Conservation (phyloP, 345 rosid genomes). For the Heritiera littoralis region DNA sequence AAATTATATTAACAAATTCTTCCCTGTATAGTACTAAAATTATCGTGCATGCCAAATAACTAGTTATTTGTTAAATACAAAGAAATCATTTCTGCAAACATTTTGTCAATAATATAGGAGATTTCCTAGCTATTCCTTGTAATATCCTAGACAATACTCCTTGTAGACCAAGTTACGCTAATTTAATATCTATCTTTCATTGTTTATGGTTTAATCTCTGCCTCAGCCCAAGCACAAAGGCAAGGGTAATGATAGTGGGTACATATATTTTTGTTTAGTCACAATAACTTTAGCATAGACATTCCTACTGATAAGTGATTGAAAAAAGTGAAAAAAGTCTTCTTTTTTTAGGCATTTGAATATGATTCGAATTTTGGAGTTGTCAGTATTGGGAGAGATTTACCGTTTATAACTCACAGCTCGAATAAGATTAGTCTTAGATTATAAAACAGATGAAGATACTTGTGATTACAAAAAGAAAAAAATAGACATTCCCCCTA, state of each 20-base stretch:
- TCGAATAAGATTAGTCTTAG: no score
- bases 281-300: neutral
- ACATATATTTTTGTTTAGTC: slow-evolving; percentile 5
- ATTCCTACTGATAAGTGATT: no score
- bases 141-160: neutral
- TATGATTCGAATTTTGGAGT: no score
- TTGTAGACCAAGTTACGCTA: slow-evolving; percentile 4
- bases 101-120: neutral
- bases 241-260: slow-evolving; percentile 19
- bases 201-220: slow-evolving; percentile 19
- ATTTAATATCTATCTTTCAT: neutral
- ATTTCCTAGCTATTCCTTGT: neutral
- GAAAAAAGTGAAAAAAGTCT: no score
- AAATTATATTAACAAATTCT: neutral
- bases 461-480: no score
- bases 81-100: neutral
- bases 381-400: no score
- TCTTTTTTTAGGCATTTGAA: no score
- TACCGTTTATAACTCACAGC: no score
- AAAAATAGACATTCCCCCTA: slow-evolving; percentile 18
- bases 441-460: no score
- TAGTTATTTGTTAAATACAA: neutral
- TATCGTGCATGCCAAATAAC: neutral
- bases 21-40: neutral
- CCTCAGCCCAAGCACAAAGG: slow-evolving; percentile 5